A percentile compares a stretch with the other conserved stretches of the same genome.
phyloP scores from a whole-genome alignment of 495 filamentous ascomycete species.

The Massariosphaeria phaeospora region DNA sequence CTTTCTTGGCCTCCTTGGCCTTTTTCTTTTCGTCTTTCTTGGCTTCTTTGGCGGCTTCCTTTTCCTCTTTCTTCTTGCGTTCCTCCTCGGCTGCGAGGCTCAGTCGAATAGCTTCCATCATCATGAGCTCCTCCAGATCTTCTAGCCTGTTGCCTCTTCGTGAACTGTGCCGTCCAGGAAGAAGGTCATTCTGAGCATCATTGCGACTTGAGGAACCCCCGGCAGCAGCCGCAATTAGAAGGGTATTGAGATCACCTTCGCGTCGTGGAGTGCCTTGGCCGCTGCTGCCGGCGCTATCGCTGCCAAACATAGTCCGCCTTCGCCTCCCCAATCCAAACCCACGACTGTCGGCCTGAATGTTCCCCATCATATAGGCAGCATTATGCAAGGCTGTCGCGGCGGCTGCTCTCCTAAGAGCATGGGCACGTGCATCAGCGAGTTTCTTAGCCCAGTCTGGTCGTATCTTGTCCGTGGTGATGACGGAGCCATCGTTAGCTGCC shows the following conservation, averaged over 20 bases:
- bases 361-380: constrained; percentile 86
- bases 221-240: constrained; percentile 30
- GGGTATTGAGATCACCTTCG: constrained; percentile 24
- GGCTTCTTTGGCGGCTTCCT: constrained; percentile 70
- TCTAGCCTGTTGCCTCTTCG: constrained; percentile 62
- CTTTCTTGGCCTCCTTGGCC: constrained; percentile 71
- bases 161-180: constrained; percentile 53
- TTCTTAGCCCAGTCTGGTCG: constrained; percentile 94
- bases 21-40: constrained; percentile 76
- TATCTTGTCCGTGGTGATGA: constrained; percentile 86
- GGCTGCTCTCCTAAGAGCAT: constrained; percentile 79
- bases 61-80: constrained; percentile 71
- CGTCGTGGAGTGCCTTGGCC: constrained; percentile 38
- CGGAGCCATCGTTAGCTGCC: constrained; percentile 69
- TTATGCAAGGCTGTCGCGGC: constrained; percentile 93
- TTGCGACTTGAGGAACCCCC: constrained; percentile 20
- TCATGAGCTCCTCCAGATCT: constrained; percentile 96
- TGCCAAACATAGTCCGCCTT: constrained; percentile 39
- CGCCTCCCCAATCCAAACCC: constrained; percentile 44
- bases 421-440: constrained; percentile 73
- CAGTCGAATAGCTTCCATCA: constrained; percentile 89
- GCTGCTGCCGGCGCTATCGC: constrained; percentile 38
- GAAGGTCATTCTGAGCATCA: constrained; percentile 45
- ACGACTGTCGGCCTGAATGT: constrained; percentile 47
- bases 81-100: constrained; percentile 90